phyloP scores from a whole-genome alignment of 257 asterid genomes.

The Forsythia suspensa region DNA sequence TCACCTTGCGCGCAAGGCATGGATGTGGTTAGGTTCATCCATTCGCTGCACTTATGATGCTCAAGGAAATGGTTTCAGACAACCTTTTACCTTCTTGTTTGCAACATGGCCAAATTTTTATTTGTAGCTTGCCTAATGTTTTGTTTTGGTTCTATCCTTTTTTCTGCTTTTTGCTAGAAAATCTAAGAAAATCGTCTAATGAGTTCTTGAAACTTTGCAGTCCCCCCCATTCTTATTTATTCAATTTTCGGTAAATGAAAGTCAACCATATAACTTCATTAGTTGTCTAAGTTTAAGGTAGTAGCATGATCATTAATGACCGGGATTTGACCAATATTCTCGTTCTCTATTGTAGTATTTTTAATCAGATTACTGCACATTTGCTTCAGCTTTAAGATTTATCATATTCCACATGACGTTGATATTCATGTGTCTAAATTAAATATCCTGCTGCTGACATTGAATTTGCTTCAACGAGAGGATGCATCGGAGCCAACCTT shows the following conservation, averaged over 20 bases:
- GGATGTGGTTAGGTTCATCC: neutral
- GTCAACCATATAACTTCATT: neutral
- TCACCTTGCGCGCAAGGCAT: no score
- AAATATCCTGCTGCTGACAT: neutral
- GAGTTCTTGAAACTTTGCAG: neutral
- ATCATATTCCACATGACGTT: neutral
- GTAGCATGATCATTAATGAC: slow-evolving; percentile 27
- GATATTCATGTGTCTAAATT: neutral
- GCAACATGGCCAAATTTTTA: no score
- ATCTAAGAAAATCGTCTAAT: neutral
- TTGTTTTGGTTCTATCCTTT: neutral
- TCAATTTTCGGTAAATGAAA: neutral
- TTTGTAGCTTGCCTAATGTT: neutral
- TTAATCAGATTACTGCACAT: neutral
- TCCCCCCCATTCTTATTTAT: neutral
- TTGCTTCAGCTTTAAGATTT: slow-evolving; percentile 23
- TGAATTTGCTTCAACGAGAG: neutral
- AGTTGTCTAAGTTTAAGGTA: neutral
- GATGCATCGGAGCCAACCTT: neutral
- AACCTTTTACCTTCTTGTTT: no score
- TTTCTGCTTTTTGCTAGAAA: no score
- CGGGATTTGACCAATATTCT: slow-evolving; percentile 19
- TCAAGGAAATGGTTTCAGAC: no score
- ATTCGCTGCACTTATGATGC: no score
- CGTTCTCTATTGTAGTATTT: slow-evolving; percentile 14